These are phyloP conservation scores for Lentinula novae-zelandiae DNA, from an alignment of 1,284 basidiomycete species.

Conservation along the genomic window DNA sequence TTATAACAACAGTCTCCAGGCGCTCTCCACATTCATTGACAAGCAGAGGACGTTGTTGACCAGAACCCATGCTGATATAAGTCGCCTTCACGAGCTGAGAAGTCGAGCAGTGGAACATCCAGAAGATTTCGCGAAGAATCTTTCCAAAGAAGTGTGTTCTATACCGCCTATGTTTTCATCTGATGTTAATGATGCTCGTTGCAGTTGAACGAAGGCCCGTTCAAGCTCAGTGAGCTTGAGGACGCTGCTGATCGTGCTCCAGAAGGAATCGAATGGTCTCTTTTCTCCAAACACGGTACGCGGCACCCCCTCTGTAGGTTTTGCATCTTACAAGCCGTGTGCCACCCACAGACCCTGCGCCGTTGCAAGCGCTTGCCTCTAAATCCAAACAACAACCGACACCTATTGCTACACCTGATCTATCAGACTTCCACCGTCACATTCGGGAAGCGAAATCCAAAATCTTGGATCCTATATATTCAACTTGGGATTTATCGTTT, in stretches of 20 bases:
- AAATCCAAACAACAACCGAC: conserved; percentile 36
- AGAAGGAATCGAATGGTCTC: conserved; percentile 47
- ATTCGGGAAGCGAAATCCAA: conserved; percentile 49
- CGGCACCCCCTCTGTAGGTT: neutral
- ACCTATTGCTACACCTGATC: conserved; percentile 32
- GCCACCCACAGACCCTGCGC: conserved; percentile 28
- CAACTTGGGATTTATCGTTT: conserved; percentile 23
- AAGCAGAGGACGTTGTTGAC: conserved; percentile 54
- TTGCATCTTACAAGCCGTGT: conserved; percentile 1
- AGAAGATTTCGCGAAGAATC: conserved; percentile 26
- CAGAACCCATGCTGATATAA: conserved; percentile 58
- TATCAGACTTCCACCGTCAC: conserved; percentile 59
- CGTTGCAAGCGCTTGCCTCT: conserved; percentile 42
- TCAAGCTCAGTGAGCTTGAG: conserved; percentile 39
- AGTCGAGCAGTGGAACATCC: conserved; percentile 30
- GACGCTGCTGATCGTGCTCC: conserved; percentile 37
- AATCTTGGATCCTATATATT: conserved; percentile 61
- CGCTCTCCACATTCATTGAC: conserved; percentile 62
- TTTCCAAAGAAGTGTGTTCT: conserved; percentile 20
- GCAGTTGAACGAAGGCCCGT: conserved; percentile 35
- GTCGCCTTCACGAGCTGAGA: conserved; percentile 43
- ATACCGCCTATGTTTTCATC: neutral
- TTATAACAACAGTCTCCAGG: conserved; percentile 48
- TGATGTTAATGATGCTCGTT: conserved; percentile 17
- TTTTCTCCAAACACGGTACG: conserved; percentile 45